Evolutionary conservation across 345 rosid species (phyloP).

Genomic region (Lumnitzera racemosa): DNA sequence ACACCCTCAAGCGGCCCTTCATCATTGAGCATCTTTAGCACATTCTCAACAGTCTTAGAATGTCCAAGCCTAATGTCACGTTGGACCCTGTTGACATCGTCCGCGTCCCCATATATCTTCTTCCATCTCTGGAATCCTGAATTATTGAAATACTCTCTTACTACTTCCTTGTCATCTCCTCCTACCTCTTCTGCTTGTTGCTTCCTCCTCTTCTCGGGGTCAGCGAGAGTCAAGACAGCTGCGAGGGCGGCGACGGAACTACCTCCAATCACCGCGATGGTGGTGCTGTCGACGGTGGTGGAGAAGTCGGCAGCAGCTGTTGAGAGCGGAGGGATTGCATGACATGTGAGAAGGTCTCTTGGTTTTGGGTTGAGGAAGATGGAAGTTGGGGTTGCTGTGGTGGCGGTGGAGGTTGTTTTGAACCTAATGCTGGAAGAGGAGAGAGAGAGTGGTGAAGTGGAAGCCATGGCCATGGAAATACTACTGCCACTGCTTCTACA

Average conservation of each 20-base stretch:
- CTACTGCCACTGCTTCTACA: too few species aligned
- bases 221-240: constrained; percentile 63
- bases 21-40: constrained; percentile 58
- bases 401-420: too few species aligned
- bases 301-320: constrained; percentile 40
- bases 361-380: constrained; percentile 3
- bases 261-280: constrained; percentile 73
- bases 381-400: too few species aligned
- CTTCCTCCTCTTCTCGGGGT: constrained; percentile 70
- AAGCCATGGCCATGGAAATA: too few species aligned
- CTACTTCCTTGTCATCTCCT: constrained; percentile 89
- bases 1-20: constrained; percentile 70
- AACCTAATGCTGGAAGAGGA: too few species aligned
- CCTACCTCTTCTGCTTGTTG: constrained; percentile 93
- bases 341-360: neutral
- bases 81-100: constrained; percentile 81
- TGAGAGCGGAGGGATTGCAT: constrained; percentile 34
- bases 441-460: too few species aligned
- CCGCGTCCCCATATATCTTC: constrained; percentile 89
- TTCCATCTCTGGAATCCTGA: constrained; percentile 89
- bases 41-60: constrained; percentile 78
- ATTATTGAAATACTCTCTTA: constrained; percentile 80
- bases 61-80: constrained; percentile 77
- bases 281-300: constrained; percentile 40
- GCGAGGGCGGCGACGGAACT: constrained; percentile 86